A percentile compares a stretch with the other conserved stretches of the same genome.
Evolutionary conservation across 257 asterid genomes (phyloP).

Genomic region (Striga asiatica): DNA sequence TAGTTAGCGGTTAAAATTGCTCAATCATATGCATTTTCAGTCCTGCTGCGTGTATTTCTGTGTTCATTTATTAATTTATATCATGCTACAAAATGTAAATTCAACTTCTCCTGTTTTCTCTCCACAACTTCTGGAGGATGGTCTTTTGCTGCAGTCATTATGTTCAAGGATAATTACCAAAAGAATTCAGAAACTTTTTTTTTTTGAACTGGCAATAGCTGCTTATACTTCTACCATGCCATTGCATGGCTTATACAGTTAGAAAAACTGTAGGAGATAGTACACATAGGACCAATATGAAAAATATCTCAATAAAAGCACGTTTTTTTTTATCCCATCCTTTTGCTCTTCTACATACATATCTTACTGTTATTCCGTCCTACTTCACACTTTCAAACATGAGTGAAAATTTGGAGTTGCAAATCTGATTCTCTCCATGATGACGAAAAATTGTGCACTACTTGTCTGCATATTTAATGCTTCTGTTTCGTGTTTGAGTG

Average conservation of each 20-base stretch:
- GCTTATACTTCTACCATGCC: not conserved
- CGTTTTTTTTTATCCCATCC: not conserved
- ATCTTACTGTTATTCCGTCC: not conserved
- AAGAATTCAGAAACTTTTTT: not conserved
- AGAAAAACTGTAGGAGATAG: not conserved
- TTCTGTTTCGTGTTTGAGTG: constrained; percentile 21
- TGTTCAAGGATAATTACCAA: not conserved
- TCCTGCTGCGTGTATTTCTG: not conserved
- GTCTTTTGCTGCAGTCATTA: not conserved
- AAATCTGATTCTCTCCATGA: not conserved
- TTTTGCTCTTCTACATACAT: not conserved
- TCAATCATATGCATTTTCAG: not conserved
- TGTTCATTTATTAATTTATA: not conserved
- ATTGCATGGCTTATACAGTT: not conserved
- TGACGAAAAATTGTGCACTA: not conserved
- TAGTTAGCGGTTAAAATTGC: not conserved
- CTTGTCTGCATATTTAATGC: constrained; percentile 2
- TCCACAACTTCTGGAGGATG: not conserved
- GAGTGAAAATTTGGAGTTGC: not conserved
- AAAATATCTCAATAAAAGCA: not conserved
- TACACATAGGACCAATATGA: constrained; percentile 1
- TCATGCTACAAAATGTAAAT: not conserved
- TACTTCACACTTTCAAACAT: not conserved
- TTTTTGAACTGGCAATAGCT: not conserved
- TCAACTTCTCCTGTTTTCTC: not conserved